Percentiles rank a stretch among this genome's conserved stretches.
Evolutionary conservation across 352 stramenopile genomes (phyloP).

Genomic region (Elongisporangium undulatum): DNA sequence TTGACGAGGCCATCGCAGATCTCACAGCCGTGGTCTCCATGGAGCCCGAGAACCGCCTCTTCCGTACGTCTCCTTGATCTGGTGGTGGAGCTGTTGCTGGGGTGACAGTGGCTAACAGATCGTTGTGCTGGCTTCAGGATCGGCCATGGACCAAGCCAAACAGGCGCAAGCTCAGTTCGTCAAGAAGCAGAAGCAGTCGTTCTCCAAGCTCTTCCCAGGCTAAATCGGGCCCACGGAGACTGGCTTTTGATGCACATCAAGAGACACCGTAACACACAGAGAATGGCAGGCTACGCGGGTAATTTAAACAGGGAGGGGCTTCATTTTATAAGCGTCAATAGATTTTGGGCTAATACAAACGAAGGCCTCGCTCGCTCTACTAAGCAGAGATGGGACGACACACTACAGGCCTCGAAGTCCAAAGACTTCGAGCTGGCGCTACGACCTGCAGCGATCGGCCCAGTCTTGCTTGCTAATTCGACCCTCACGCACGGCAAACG

Average conservation of each 20-base stretch:
- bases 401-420: neutral
- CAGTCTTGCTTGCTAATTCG: neutral
- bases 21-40: slow-evolving; percentile 25
- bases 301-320: slow-evolving; percentile 67
- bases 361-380: slow-evolving; percentile 10
- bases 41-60: slow-evolving; percentile 41
- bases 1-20: slow-evolving; percentile 49
- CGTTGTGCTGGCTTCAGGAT: slow-evolving; percentile 3
- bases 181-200: slow-evolving; percentile 37
- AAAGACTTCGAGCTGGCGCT: neutral
- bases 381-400: slow-evolving; percentile 2
- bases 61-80: slow-evolving; percentile 16
- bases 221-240: neutral
- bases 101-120: neutral
- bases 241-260: slow-evolving; percentile 4
- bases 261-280: slow-evolving; percentile 4
- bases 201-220: slow-evolving; percentile 28
- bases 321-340: slow-evolving; percentile 22
- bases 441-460: neutral
- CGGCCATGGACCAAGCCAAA: slow-evolving; percentile 21
- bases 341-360: slow-evolving; percentile 4
- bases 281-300: slow-evolving; percentile 8
- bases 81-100: neutral
- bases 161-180: slow-evolving; percentile 24
- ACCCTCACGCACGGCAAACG: neutral